Conservation (phyloP, 83 land plant species). For the Thuja plicata region DNA sequence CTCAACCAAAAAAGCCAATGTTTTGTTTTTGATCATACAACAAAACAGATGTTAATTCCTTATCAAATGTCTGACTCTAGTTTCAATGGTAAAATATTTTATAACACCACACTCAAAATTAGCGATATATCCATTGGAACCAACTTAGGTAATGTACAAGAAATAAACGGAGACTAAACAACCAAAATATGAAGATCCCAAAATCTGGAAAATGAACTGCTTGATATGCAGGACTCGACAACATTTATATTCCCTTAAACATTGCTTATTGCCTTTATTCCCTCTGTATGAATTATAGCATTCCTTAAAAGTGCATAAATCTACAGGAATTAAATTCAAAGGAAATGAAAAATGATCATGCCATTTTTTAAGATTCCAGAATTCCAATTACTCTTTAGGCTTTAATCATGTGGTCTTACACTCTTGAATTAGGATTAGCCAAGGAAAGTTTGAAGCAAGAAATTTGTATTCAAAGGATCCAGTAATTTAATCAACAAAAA, state of each 20-base stretch:
- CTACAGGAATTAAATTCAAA: not conserved
- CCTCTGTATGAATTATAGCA: not conserved
- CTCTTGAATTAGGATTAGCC: not conserved
- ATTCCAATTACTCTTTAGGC: not conserved
- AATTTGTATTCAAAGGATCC: not conserved
- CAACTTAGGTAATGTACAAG: not conserved
- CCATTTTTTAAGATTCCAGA: not conserved
- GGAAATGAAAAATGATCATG: not conserved
- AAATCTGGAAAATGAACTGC: too few species aligned
- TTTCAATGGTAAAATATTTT: not conserved
- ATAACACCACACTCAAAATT: not conserved
- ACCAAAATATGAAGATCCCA: too few species aligned
- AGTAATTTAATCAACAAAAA: too few species aligned
- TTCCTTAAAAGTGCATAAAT: not conserved
- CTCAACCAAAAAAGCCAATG: not conserved
- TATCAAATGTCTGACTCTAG: not conserved
- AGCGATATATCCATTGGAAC: not conserved
- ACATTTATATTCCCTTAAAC: not conserved
- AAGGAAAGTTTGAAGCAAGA: not conserved
- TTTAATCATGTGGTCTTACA: not conserved
- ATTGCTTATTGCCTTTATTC: not conserved
- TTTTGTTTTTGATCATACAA: not conserved
- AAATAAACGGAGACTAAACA: not conserved
- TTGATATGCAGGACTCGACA: too few species aligned
- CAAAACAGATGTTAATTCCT: not conserved